Evolutionary conservation across 2,329 filamentous ascomycete species (phyloP).

Genomic region (Trichoderma gracile): DNA sequence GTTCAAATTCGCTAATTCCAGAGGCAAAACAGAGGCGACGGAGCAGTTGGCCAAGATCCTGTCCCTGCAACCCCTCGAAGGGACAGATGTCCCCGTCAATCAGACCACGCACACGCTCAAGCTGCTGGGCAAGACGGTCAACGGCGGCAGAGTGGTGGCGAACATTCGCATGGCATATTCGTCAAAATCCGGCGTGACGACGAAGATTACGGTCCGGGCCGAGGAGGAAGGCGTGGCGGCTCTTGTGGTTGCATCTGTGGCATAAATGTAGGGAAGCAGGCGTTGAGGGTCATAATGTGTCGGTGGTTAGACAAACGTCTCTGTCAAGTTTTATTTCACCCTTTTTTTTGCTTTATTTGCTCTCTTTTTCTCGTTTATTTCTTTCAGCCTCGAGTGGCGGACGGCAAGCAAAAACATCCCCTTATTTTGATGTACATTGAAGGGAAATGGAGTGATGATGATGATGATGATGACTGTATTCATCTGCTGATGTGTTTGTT

Average conservation of each 20-base stretch:
- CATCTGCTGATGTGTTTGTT: too few species aligned
- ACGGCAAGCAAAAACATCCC: constrained; percentile 16
- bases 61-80: constrained; percentile 90
- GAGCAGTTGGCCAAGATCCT: constrained; percentile 85
- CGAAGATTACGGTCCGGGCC: constrained; percentile 88
- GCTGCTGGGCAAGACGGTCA: constrained; percentile 91
- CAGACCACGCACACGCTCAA: constrained; percentile 92
- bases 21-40: constrained; percentile 69
- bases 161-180: constrained; percentile 92
- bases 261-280: constrained; percentile 53
- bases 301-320: constrained; percentile 35
- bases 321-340: background rate
- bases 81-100: constrained; percentile 85
- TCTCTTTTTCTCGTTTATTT: constrained; percentile 3
- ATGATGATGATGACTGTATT: too few species aligned
- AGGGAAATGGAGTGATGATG: background rate
- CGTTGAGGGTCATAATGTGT: constrained; percentile 42
- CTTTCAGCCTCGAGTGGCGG: constrained; percentile 3
- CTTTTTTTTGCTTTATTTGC: background rate
- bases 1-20: constrained; percentile 30
- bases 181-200: constrained; percentile 88
- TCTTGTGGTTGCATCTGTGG: constrained; percentile 80
- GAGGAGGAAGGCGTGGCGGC: constrained; percentile 91
- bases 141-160: constrained; percentile 83
- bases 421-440: background rate